These are phyloP conservation scores for Yamadazyma takamatsuzukensis DNA, from an alignment of 805 yeast species.

Conservation along the genomic window DNA sequence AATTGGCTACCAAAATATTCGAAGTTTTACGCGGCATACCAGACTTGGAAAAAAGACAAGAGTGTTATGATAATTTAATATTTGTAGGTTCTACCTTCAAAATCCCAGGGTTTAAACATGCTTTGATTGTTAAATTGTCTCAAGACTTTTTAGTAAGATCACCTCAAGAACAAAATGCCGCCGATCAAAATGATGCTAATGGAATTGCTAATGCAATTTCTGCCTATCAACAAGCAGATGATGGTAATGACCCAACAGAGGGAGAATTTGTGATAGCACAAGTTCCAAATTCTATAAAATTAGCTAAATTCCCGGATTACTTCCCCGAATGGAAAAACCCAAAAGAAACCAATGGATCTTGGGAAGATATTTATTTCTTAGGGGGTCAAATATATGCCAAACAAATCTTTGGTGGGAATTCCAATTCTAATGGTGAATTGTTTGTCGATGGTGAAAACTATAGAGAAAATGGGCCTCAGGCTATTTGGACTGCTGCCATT, in stretches of 20 bases:
- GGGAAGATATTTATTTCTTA: conserved; percentile 70
- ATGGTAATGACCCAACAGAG: conserved; percentile 21
- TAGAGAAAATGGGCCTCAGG: conserved; percentile 75
- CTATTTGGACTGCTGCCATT: conserved; percentile 62
- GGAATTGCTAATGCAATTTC: conserved; percentile 37
- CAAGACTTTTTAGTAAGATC: conserved; percentile 49
- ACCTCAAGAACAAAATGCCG: conserved; percentile 22
- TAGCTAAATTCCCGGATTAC: conserved; percentile 79
- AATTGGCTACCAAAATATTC: conserved; percentile 53
- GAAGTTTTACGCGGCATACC: conserved; percentile 53
- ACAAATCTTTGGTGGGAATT: conserved; percentile 67
- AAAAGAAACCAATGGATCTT: conserved; percentile 50
- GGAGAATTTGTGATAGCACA: conserved; percentile 43
- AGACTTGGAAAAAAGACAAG: conserved; percentile 70
- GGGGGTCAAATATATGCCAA: conserved; percentile 88
- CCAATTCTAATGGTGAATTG: conserved; percentile 53
- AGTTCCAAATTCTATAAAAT: conserved; percentile 72
- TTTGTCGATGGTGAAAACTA: conserved; percentile 70
- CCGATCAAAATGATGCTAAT: conserved; percentile 17
- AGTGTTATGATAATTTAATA: conserved; percentile 79
- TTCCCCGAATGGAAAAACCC: conserved; percentile 88
- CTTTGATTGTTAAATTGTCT: conserved; percentile 55
- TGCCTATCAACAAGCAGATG: conserved; percentile 43
- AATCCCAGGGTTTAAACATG: conserved; percentile 74
- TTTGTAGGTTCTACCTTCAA: conserved; percentile 74